Evolutionary conservation across 495 filamentous ascomycete genomes (phyloP).

Genomic region (Hypoxylon lienhwacheense): DNA sequence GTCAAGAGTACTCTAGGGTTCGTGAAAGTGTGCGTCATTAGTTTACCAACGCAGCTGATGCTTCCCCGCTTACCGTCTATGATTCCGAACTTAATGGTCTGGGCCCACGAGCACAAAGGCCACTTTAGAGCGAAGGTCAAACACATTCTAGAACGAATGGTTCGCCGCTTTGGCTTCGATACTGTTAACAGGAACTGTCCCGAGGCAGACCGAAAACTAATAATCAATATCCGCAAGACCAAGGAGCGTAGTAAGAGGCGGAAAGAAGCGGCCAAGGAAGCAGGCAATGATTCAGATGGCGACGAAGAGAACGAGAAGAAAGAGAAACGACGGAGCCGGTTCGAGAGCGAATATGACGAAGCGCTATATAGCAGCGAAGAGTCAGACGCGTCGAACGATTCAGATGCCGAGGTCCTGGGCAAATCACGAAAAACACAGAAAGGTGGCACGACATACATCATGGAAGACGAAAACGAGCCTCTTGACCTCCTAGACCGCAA

Average conservation of each 20-base stretch:
- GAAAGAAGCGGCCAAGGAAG: slow-evolving; percentile 66
- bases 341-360: slow-evolving; percentile 92
- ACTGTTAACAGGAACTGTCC: slow-evolving; percentile 73
- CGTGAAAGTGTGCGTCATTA: slow-evolving; percentile 91
- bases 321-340: slow-evolving; percentile 58
- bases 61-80: slow-evolving; percentile 69
- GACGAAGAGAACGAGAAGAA: slow-evolving; percentile 47
- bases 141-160: slow-evolving; percentile 91
- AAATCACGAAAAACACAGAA: slow-evolving; percentile 55
- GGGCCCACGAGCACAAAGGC: slow-evolving; percentile 97
- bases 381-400: slow-evolving; percentile 63
- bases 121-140: slow-evolving; percentile 95
- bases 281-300: slow-evolving; percentile 53
- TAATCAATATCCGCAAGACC: slow-evolving; percentile 90
- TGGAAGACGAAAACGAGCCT: slow-evolving; percentile 90
- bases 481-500: slow-evolving; percentile 87
- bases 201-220: slow-evolving; percentile 83
- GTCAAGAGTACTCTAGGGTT: slow-evolving; percentile 91
- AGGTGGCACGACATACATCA: slow-evolving; percentile 74
- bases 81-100: slow-evolving; percentile 87
- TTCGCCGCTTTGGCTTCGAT: slow-evolving; percentile 84
- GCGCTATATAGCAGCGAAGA: slow-evolving; percentile 85
- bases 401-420: slow-evolving; percentile 59
- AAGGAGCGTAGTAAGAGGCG: slow-evolving; percentile 84
- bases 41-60: slow-evolving; percentile 74